These are phyloP conservation scores for Bathelium albidoporum DNA, from an alignment of 495 filamentous ascomycete species.

Conservation along the genomic window DNA sequence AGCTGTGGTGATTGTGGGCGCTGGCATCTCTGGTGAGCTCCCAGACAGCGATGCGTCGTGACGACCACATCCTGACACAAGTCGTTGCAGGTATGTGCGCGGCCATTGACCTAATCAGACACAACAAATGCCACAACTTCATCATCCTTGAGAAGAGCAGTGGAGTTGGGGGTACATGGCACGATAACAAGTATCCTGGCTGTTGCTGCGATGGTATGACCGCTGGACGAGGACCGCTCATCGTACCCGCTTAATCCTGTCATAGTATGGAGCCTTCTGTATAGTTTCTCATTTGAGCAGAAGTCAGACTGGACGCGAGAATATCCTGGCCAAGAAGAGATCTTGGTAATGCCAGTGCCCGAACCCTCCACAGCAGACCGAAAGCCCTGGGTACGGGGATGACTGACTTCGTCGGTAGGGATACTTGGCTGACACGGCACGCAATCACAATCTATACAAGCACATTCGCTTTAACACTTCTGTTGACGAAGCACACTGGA, in stretches of 20 bases:
- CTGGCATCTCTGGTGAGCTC: constrained; percentile 38
- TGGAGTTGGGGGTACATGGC: constrained; percentile 46
- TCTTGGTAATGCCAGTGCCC: constrained; percentile 30
- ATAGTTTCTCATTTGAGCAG: constrained; percentile 59
- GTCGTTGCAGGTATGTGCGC: constrained; percentile 36
- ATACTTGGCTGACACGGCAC: constrained; percentile 48
- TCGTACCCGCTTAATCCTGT: constrained; percentile 18
- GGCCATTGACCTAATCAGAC: constrained; percentile 47
- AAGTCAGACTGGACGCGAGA: constrained; percentile 54
- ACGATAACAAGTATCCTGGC: constrained; percentile 45
- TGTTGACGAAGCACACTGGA: constrained; percentile 46
- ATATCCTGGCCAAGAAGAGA: constrained; percentile 55
- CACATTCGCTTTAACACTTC: constrained; percentile 47
- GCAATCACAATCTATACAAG: constrained; percentile 49
- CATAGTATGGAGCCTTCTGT: constrained; percentile 37
- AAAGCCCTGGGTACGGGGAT: neutral
- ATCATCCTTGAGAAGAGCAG: constrained; percentile 46
- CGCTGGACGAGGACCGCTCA: neutral
- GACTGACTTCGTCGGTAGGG: constrained; percentile 6
- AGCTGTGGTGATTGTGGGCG: constrained; percentile 46
- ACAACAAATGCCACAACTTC: constrained; percentile 44
- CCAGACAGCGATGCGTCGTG: neutral
- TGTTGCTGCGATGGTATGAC: constrained; percentile 24
- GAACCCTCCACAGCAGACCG: neutral
- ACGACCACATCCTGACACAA: neutral